A percentile compares a stretch with the other conserved stretches of the same genome.
Conservation (phyloP, 2,329 filamentous ascomycete species). For the Endothia cerciana region DNA sequence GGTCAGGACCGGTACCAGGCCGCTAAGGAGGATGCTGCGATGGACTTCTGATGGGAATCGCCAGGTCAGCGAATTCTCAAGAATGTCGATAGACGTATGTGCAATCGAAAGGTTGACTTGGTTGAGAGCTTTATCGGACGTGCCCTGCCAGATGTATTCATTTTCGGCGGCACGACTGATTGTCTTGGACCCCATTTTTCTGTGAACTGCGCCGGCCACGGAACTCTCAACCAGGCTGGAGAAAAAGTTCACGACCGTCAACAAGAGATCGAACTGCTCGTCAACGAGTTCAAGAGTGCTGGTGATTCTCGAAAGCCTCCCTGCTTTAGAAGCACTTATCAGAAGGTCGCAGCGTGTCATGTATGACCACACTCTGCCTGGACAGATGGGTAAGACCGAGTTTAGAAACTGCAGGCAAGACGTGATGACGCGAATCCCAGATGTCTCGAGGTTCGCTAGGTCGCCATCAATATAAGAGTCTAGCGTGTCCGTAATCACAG, state of each 20-base stretch:
- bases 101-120: constrained; percentile 74
- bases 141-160: constrained; percentile 66
- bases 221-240: constrained; percentile 76
- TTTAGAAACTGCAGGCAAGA: constrained; percentile 82
- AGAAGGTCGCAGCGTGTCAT: constrained; percentile 81
- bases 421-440: constrained; percentile 67
- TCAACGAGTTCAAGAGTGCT: constrained; percentile 80
- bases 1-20: constrained; percentile 71
- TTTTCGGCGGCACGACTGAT: constrained; percentile 49
- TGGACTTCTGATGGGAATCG: constrained; percentile 73
- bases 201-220: constrained; percentile 68
- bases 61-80: constrained; percentile 87
- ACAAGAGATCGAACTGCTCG: constrained; percentile 77
- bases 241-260: constrained; percentile 75
- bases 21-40: constrained; percentile 68
- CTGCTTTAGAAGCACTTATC: constrained; percentile 74
- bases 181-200: constrained; percentile 60
- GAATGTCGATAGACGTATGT: constrained; percentile 77
- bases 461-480: constrained; percentile 70
- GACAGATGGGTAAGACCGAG: constrained; percentile 72
- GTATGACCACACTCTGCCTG: constrained; percentile 88
- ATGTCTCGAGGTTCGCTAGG: constrained; percentile 58
- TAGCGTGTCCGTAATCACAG: constrained; percentile 82
- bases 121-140: constrained; percentile 77
- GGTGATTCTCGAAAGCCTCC: constrained; percentile 76